Conservation (phyloP, 768 basidiomycete genomes). For the Termitomyces sp. region DNA sequence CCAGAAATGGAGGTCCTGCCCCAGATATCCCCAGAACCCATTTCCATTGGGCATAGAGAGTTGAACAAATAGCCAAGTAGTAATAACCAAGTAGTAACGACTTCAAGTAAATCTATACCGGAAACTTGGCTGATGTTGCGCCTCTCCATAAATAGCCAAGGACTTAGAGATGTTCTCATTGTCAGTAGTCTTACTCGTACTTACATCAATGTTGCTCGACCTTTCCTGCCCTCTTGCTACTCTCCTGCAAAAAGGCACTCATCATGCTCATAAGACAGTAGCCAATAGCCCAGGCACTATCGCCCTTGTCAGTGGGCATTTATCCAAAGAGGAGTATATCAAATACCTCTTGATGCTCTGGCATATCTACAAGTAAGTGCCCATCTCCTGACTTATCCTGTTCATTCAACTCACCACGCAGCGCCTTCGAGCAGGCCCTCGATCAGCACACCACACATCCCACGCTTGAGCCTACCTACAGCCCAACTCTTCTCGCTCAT, state of each 20-base stretch:
- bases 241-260: conserved; percentile 42
- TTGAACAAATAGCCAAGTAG: too few species aligned
- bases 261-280: conserved; percentile 51
- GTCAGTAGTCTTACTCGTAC: too few species aligned
- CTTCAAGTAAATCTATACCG: too few species aligned
- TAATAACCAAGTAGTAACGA: too few species aligned
- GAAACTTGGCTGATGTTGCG: too few species aligned
- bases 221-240: conserved; percentile 39
- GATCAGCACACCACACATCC: conserved; percentile 59
- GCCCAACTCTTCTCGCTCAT: conserved; percentile 63
- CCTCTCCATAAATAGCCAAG: too few species aligned
- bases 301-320: conserved; percentile 53
- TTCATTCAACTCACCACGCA: conserved; percentile 18
- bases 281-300: conserved; percentile 54
- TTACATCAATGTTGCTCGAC: conserved; percentile 32
- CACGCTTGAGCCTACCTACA: conserved; percentile 63
- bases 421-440: conserved; percentile 53
- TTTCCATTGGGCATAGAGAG: too few species aligned
- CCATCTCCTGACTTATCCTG: background rate
- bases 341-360: conserved; percentile 74
- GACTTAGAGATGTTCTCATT: too few species aligned
- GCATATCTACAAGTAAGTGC: conserved; percentile 70
- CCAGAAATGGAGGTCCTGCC: too few species aligned
- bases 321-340: conserved; percentile 61
- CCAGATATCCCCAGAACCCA: too few species aligned